Conservation (phyloP, 1,284 basidiomycete genomes). For the Papiliotrema nemorosa region DNA sequence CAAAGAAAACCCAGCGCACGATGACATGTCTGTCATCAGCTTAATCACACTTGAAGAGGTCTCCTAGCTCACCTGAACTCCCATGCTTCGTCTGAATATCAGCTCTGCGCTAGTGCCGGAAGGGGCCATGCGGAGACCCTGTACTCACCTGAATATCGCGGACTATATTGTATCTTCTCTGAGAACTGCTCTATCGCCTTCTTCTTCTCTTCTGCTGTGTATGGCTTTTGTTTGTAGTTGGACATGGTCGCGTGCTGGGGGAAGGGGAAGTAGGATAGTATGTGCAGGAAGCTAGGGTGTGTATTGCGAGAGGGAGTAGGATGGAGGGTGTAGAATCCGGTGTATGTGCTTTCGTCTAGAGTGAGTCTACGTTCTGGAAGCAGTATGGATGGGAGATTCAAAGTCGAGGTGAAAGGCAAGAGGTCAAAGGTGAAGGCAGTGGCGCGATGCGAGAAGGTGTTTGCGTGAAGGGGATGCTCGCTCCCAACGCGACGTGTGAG, state of each 20-base stretch:
- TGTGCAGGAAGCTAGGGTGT: not conserved
- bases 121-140: no score
- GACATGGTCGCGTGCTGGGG: constrained; percentile 29
- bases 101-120: not conserved
- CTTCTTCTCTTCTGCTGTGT: constrained; percentile 44
- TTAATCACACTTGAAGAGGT: no score
- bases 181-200: constrained; percentile 47
- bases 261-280: not conserved
- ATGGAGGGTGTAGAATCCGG: not conserved
- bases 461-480: no score
- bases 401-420: no score
- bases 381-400: no score
- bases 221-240: constrained; percentile 40
- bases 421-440: no score
- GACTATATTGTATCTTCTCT: constrained; percentile 47
- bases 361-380: no score
- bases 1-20: constrained; percentile 24
- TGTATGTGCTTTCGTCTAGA: not conserved
- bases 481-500: no score
- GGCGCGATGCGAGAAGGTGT: no score
- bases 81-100: constrained; percentile 42
- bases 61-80: constrained; percentile 47
- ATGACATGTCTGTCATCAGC: constrained; percentile 44
- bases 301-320: not conserved
- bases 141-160: constrained; percentile 42